Conservation (phyloP, 495 filamentous ascomycete genomes). For the Bombardia bombarda region DNA sequence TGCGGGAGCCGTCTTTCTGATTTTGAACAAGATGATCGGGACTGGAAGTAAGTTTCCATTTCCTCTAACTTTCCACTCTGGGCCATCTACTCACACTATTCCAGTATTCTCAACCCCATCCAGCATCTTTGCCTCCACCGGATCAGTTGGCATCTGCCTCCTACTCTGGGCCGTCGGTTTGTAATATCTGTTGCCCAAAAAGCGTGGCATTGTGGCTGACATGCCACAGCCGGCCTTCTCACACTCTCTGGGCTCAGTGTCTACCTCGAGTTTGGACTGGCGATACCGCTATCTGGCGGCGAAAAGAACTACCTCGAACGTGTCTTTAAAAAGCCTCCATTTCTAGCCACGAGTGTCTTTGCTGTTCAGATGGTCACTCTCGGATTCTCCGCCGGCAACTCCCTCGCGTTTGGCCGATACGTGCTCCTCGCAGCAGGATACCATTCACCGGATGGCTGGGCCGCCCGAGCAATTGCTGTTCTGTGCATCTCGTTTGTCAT, state of each 20-base stretch:
- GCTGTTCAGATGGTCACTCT: constrained; percentile 49
- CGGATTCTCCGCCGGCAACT: constrained; percentile 29
- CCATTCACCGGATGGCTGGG: constrained; percentile 45
- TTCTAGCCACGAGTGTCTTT: constrained; percentile 54
- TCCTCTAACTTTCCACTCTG: constrained; percentile 40
- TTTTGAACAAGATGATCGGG: constrained; percentile 50
- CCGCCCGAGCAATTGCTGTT: constrained; percentile 52
- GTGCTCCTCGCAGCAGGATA: constrained; percentile 36
- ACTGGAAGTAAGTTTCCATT: constrained; percentile 50
- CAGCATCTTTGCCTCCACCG: constrained; percentile 33
- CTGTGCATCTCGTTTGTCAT: constrained; percentile 46
- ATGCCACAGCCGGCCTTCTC: constrained; percentile 2
- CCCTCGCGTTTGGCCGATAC: constrained; percentile 40
- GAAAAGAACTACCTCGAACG: constrained; percentile 58
- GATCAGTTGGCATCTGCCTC: constrained; percentile 32
- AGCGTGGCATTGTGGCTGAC: neutral
- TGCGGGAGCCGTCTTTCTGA: constrained; percentile 44
- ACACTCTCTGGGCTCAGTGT: constrained; percentile 18
- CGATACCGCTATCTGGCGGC: constrained; percentile 42
- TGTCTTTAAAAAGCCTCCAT: constrained; percentile 50
- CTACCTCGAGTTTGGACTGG: constrained; percentile 40
- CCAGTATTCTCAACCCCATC: constrained; percentile 33
- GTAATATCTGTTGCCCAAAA: neutral
- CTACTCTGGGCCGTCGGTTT: constrained; percentile 31
- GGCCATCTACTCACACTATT: constrained; percentile 6